phyloP scores from a whole-genome alignment of 768 basidiomycete genomes.

The Suillus brevipes region DNA sequence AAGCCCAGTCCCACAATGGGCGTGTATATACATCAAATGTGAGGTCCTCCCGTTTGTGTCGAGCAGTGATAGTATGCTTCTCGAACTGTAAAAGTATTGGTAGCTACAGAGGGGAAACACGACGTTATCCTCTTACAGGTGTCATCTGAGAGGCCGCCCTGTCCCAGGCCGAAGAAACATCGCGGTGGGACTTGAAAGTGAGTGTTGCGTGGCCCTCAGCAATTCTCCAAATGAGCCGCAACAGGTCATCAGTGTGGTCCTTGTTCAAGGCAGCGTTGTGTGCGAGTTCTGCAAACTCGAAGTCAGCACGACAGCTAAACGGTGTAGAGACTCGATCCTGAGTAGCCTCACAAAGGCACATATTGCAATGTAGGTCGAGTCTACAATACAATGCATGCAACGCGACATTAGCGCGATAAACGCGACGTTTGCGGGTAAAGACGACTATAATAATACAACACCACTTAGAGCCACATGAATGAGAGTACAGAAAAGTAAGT shows the following conservation, averaged over 20 bases:
- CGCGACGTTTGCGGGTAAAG: too few species aligned
- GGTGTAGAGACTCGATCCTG: too few species aligned
- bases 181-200: background rate
- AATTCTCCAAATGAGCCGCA: conserved; percentile 6
- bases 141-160: background rate
- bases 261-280: conserved; percentile 9
- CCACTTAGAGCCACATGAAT: background rate
- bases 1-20: conserved; percentile 14
- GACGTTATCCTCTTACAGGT: conserved; percentile 6
- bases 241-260: conserved; percentile 10
- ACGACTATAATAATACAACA: background rate
- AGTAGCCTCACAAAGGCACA: conserved; percentile 17
- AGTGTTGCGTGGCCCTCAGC: conserved; percentile 1
- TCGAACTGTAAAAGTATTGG: background rate
- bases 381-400: too few species aligned
- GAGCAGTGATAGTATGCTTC: background rate
- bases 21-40: background rate
- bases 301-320: conserved; percentile 8
- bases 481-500: background rate
- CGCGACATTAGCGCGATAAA: too few species aligned
- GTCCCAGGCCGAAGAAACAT: conserved; percentile 8
- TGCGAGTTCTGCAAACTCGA: conserved; percentile 12
- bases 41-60: background rate
- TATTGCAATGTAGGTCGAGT: too few species aligned
- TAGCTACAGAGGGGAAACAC: conserved; percentile 3